These are phyloP conservation scores for sunflower (Helianthus annuus) DNA, from an alignment of 129 eudicot species.

Conservation along the genomic window HanXRQr2.0-SUNRISE NC_035448.2:135257317-135257816, in stretches of 20 bases:
- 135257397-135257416: neutral
- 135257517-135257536: slow-evolving; percentile 16
- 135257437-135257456: neutral
- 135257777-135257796: too few relatives aligned
- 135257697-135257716: neutral
- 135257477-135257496: slow-evolving; percentile 22
- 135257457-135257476: slow-evolving; percentile 15
- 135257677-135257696: neutral
- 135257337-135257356: neutral
- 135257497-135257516: slow-evolving; percentile 2
- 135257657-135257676: neutral
- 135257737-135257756: neutral
- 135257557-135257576: slow-evolving; percentile 7
- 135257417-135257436: neutral
- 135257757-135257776: too few relatives aligned
- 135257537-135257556: slow-evolving; percentile 16
- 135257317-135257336: neutral
- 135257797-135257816: too few relatives aligned
- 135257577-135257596: slow-evolving; percentile 21
- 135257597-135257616: slow-evolving; percentile 4
- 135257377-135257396: neutral
- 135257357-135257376: neutral
- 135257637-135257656: neutral
- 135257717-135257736: neutral
- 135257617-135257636: slow-evolving; percentile 14